Evolutionary conservation across 805 yeast genomes (phyloP), one percentile per base, ranked within the genome.

Genomic region (Metschnikowia peoriensis): DNA sequence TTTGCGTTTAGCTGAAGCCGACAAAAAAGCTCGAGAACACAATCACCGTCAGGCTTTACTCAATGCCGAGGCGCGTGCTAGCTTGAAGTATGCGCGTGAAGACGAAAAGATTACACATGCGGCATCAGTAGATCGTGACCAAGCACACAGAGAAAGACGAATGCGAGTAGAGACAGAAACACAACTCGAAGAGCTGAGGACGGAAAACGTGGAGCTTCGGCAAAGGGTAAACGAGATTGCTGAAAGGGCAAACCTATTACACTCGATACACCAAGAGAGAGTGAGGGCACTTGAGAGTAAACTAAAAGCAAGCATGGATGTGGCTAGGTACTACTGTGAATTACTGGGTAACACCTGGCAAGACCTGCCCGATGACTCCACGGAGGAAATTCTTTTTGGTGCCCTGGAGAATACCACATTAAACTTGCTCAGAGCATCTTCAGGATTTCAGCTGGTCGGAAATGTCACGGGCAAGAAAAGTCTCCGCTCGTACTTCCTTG

Each of bases 401-500:
- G 16, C 41, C 9, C 43, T 41, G 32, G 47, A 49, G n/a, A 11
- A 43, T 27, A 49, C 50, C 7, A 55, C 59, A 14, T 47, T 55
- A 38, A 44, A 54, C 9, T 42, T 55, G 15, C 50, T 55, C 22
- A 49, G 48, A 28, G 55, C 34, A 7, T 1, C 37, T n/a, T 45
- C 51, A 11, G 51, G 39, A 8, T 28, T 27, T 4, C 50, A 43
- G 15, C 44, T 29, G 14, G 34, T 39, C 11, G n/a, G n/a, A 6
- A 12, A 42, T 11, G 27, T 6, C 12, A 37, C 15, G 29, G 39
- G 46, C 12, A 28, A 14, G 12, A 47, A 41, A 7, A 35, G 27
- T 6, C 55, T 58, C 16, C 53, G 61, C 28, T 38, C 58, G 6
- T 60, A 53, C 39, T 46, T 58, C 10, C 51, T 54, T 7, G 62